These are phyloP conservation scores for Psophocarpus tetragonolobus DNA, from an alignment of 306 rosid genomes.

Conservation along the genomic window DNA sequence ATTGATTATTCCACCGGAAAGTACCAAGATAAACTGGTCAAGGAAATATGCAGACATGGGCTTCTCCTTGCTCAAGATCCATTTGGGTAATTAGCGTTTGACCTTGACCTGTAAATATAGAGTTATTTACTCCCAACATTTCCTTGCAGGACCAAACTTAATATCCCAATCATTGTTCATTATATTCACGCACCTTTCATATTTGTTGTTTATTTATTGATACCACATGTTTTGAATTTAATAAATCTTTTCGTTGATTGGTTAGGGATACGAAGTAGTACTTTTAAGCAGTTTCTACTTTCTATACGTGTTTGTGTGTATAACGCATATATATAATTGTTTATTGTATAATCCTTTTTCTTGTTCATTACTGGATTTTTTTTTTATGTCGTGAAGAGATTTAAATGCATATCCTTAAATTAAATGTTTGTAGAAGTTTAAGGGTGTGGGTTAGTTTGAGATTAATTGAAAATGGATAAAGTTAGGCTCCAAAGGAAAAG, in stretches of 20 bases:
- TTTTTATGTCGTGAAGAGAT: neutral
- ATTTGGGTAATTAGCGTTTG: neutral
- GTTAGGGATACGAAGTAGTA: neutral
- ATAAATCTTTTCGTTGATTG: neutral
- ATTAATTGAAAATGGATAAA: neutral
- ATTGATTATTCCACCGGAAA: slow-evolving; percentile 6
- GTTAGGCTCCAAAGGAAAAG: neutral
- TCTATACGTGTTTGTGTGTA: neutral
- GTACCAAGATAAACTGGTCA: neutral
- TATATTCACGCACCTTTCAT: neutral
- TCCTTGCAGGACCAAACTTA: neutral
- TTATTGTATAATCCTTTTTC: neutral
- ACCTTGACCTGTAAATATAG: neutral
- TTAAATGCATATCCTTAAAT: neutral
- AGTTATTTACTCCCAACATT: neutral
- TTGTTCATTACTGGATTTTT: neutral
- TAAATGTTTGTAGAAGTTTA: neutral
- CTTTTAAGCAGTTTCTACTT: neutral
- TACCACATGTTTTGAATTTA: neutral
- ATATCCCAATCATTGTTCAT: neutral
- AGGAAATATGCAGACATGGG: slow-evolving; percentile 1
- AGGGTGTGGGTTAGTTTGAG: neutral
- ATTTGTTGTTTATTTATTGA: neutral
- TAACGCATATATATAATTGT: neutral
- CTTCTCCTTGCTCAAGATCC: slow-evolving; percentile 4